A percentile compares a stretch with the other conserved stretches of the same genome.
Conservation (phyloP, 192 early-diverging fungal genomes). For the Backusella circina region DNA sequence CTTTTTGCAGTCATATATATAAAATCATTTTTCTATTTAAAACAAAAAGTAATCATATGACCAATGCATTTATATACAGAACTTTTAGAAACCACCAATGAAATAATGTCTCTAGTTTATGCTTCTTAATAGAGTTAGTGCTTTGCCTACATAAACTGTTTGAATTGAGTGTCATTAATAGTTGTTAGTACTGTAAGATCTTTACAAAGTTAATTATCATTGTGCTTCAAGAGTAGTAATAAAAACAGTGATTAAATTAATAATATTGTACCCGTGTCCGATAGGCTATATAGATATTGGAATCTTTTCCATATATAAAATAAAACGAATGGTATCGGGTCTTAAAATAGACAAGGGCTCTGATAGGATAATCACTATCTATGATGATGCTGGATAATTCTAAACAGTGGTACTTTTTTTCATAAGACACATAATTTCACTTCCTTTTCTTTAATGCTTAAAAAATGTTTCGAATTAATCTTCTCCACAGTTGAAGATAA, state of each 20-base stretch:
- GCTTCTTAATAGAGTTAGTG: not conserved
- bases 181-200: not conserved
- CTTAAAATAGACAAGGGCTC: not conserved
- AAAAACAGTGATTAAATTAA: not conserved
- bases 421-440: not conserved
- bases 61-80: not conserved
- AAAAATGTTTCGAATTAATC: not conserved
- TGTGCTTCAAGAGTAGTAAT: not conserved
- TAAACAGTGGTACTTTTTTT: not conserved
- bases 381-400: not conserved
- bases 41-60: not conserved
- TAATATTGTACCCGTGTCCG: not conserved
- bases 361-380: not conserved
- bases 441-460: not conserved
- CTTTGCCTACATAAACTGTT: not conserved
- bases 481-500: not conserved
- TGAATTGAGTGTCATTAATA: not conserved
- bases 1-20: not conserved
- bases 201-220: not conserved
- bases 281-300: not conserved
- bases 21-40: not conserved
- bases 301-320: not conserved
- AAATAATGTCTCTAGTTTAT: not conserved
- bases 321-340: not conserved
- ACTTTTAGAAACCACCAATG: not conserved